Percentiles rank a stretch among this genome's conserved stretches.
Conservation (phyloP, 1,284 basidiomycete species). For the Puccinia coronata region DNA sequence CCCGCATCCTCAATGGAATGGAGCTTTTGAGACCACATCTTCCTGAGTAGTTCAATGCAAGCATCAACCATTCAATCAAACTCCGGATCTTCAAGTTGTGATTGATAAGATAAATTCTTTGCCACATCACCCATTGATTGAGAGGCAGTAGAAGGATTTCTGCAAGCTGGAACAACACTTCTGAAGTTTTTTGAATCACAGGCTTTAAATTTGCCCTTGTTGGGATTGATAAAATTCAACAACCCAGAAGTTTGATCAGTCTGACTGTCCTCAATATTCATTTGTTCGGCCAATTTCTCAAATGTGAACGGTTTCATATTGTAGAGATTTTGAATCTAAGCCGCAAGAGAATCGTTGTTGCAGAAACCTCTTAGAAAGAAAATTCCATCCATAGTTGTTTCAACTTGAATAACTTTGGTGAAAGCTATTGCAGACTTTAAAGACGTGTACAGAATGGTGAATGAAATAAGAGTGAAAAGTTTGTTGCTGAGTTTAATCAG, state of each 20-base stretch:
- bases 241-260: neutral
- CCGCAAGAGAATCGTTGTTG: neutral
- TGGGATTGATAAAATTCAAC: neutral
- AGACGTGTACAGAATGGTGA: no score
- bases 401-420: neutral
- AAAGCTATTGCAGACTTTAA: neutral
- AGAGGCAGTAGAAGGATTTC: no score
- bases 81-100: neutral
- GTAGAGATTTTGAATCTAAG: conserved; percentile 5
- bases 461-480: no score
- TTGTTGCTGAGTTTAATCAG: no score
- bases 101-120: neutral
- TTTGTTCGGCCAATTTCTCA: neutral
- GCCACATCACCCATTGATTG: no score
- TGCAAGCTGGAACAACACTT: neutral
- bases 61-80: neutral
- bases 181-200: neutral
- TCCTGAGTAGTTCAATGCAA: neutral
- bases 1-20: neutral
- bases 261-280: neutral
- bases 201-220: neutral
- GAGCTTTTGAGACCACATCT: neutral
- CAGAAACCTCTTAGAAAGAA: conserved; percentile 8
- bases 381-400: neutral
- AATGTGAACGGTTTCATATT: no score